These are phyloP conservation scores for Fusarium sp. DNA, from an alignment of 2,329 filamentous ascomycete species.

Conservation along the genomic window DNA sequence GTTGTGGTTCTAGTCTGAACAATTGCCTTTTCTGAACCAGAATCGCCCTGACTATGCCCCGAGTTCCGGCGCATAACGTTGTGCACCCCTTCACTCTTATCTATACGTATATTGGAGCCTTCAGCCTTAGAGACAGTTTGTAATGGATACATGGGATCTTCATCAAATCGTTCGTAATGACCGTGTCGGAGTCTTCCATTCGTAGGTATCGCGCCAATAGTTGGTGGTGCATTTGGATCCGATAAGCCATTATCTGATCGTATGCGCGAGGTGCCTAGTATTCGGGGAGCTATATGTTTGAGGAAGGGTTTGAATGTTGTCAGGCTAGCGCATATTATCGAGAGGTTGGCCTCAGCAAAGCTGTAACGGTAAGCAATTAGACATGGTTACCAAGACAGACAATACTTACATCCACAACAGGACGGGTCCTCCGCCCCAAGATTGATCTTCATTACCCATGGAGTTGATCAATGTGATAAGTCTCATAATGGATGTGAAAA, in stretches of 20 bases:
- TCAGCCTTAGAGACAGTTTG: constrained; percentile 12
- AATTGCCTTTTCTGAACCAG: constrained; percentile 24
- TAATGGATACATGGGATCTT: constrained; percentile 14
- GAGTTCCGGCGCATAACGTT: neutral
- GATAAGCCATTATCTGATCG: constrained; percentile 14
- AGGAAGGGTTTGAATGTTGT: constrained; percentile 30
- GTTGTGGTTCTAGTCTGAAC: constrained; percentile 5
- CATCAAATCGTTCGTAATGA: constrained; percentile 16
- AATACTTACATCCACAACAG: constrained; percentile 31
- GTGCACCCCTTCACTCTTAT: neutral
- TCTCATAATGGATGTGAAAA: constrained; percentile 32
- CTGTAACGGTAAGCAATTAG: neutral
- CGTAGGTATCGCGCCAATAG: constrained; percentile 10
- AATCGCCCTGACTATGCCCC: constrained; percentile 8
- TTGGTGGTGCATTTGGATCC: constrained; percentile 20
- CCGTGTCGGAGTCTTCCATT: constrained; percentile 2
- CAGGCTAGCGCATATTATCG: constrained; percentile 26
- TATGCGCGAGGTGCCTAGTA: constrained; percentile 7
- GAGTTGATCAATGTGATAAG: constrained; percentile 19
- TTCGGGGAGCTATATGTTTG: constrained; percentile 24
- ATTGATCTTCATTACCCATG: constrained; percentile 12
- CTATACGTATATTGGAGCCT: neutral
- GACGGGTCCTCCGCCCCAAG: constrained; percentile 21
- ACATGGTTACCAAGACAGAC: neutral
- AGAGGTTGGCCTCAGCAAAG: constrained; percentile 31